phyloP scores from a whole-genome alignment of 176 grass and related monocot genomes.

The Thalia dealbata region DNA sequence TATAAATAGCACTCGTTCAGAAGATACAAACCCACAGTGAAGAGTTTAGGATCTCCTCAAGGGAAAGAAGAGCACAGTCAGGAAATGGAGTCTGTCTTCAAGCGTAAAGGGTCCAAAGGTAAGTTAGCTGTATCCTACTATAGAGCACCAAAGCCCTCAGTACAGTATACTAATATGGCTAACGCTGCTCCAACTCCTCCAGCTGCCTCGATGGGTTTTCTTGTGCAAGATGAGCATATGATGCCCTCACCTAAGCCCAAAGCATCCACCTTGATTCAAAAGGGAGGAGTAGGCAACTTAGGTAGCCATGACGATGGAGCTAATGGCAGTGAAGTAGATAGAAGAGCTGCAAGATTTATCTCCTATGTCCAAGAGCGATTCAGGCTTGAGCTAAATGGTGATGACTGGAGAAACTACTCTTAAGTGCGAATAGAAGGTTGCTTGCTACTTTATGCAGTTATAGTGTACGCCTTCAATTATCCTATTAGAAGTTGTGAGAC shows the following conservation, averaged over 20 bases:
- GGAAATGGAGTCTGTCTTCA: not conserved
- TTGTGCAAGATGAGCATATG: not conserved
- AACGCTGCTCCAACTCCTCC: not conserved
- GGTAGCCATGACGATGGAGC: not conserved
- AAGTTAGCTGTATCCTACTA: conserved; percentile 4
- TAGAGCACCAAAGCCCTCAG: not conserved
- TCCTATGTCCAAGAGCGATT: conserved; percentile 52
- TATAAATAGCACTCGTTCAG: conserved; percentile 2
- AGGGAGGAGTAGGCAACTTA: not conserved
- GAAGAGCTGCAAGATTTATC: conserved; percentile 34
- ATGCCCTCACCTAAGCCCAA: not conserved
- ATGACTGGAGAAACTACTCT: conserved; percentile 14
- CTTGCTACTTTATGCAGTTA: not conserved
- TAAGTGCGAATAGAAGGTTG: not conserved
- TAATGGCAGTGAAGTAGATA: conserved; percentile 24
- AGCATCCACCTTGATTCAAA: not conserved
- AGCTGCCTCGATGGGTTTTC: not conserved
- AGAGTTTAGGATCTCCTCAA: not conserved
- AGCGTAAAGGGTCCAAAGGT: not conserved
- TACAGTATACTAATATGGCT: not conserved
- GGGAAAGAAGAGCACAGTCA: not conserved
- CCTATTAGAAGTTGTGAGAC: not conserved
- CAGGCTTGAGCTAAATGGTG: conserved; percentile 28
- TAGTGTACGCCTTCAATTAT: not conserved
- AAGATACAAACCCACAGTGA: not conserved